Percentiles rank a stretch among this genome's conserved stretches.
phyloP scores from a whole-genome alignment of 805 yeast genomes.

The Blastobotrys terrestris region DNA sequence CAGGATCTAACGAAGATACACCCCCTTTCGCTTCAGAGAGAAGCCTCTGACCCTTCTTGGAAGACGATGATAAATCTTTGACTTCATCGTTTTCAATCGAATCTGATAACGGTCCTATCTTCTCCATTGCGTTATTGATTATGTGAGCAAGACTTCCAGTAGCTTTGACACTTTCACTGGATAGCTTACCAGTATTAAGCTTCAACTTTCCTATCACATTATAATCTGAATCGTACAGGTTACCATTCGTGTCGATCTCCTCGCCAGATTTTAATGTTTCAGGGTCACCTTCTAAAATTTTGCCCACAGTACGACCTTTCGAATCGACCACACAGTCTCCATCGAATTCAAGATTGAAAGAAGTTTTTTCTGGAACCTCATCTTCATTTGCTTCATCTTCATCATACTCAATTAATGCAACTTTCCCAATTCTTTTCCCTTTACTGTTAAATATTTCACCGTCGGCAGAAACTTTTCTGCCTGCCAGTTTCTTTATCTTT shows the following conservation, averaged over 20 bases:
- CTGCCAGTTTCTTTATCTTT: background rate
- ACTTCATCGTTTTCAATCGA: background rate
- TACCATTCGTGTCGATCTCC: background rate
- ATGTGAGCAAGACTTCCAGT: background rate
- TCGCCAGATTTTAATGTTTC: background rate
- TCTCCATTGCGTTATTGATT: background rate
- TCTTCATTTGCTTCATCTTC: background rate
- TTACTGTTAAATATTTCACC: background rate
- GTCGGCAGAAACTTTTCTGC: background rate
- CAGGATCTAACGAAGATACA: background rate
- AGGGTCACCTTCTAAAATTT: background rate
- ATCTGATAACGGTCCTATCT: background rate
- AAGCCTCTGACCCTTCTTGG: background rate
- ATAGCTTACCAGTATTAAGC: background rate
- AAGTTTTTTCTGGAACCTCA: background rate
- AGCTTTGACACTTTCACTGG: background rate
- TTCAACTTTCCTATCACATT: background rate
- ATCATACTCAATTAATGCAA: background rate
- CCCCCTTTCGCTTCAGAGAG: background rate
- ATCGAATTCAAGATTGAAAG: background rate
- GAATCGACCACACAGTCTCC: background rate
- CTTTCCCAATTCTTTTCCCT: background rate
- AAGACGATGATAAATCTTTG: background rate
- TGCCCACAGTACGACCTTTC: background rate
- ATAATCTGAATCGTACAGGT: background rate